Base-by-base conservation (phyloP, 495 filamentous ascomycete genomes). In the Monascus purpureus region DNA sequence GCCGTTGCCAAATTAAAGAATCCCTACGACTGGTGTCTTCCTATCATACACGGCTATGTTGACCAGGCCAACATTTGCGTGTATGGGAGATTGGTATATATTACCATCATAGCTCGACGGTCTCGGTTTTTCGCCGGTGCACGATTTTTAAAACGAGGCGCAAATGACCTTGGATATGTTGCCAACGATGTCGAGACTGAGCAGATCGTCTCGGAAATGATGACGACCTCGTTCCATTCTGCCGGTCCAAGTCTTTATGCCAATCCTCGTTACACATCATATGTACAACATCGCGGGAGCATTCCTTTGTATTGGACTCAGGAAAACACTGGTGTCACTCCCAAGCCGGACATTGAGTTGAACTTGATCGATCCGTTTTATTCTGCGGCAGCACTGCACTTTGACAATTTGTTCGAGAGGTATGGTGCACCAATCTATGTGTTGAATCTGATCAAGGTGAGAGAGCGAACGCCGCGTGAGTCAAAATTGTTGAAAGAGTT, bases 181-280 rank as follows among this genome's bases (percentile, higher is more conserved):
- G 90, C 90, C 23, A 97, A 97, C 47, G 90, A 97, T 54, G 90
- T 97, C n/a, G 92, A 97, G 57, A 95, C 92, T 4, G 90, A 97
- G 56, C 90, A 97, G 51, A 95, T 97, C 40, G 87, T 96, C 7
- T 86, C 86, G 8, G 92, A 97, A 49, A 77, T 82, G 46, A 58
- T 82, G 19, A 94, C 85, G 2, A 96, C 90, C 2, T 94, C 90
- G 0, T 96, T 97, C 47, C 90, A 97, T 61, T 80, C 80, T 2
- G 82, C 90, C 4, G 87, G 83, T 4, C 83, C 85, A 14, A 73
- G 72, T 34, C 71, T 93, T 18, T 90, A 82, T 55, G 69, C 83
- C 2, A 97, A 80, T 43, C 87, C 90, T 4, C 76, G 79, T 17
- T 95, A 85, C 50, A 96, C 90, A 8, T 95, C 90, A 0, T 97